Percentiles rank a stretch among this genome's conserved stretches.
Evolutionary conservation across 257 asterid species (phyloP).

Genomic region (Knoxia roxburghii): DNA sequence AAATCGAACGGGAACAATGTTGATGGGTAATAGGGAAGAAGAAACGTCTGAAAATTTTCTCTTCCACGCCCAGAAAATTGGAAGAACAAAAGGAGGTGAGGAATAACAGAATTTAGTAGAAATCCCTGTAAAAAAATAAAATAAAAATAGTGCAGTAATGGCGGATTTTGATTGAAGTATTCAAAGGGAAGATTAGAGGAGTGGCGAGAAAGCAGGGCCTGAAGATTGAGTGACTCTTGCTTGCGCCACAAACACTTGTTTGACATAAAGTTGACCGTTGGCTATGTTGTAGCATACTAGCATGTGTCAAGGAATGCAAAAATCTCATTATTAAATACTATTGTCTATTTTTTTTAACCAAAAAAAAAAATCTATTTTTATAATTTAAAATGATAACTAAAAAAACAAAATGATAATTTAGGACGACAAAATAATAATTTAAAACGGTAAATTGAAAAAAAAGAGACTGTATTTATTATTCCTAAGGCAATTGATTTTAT

Average conservation of each 20-base stretch:
- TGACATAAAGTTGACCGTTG: constrained; percentile 7
- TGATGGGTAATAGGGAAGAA: constrained; percentile 13
- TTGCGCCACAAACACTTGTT: constrained; percentile 5
- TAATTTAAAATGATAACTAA: too few relatives aligned
- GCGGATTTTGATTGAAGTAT: constrained; percentile 5
- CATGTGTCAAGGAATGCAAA: too few relatives aligned
- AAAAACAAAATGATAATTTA: too few relatives aligned
- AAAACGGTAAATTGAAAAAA: too few relatives aligned
- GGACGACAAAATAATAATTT: too few relatives aligned
- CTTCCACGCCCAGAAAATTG: constrained; percentile 2
- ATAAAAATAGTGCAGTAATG: background rate
- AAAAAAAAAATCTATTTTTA: too few relatives aligned
- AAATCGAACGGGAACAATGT: background rate
- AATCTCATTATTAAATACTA: too few relatives aligned
- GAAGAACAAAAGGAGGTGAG: background rate
- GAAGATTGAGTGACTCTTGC: background rate
- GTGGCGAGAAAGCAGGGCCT: constrained; percentile 19
- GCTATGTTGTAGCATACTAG: too few relatives aligned
- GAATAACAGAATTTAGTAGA: too few relatives aligned
- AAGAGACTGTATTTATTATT: too few relatives aligned
- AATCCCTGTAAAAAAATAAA: background rate
- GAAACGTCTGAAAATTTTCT: constrained; percentile 16
- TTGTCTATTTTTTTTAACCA: too few relatives aligned
- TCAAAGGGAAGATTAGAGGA: constrained; percentile 31
- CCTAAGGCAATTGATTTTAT: too few relatives aligned